Evolutionary conservation across 306 rosid species (phyloP).

Genomic region (Vigna nakashimae): DNA sequence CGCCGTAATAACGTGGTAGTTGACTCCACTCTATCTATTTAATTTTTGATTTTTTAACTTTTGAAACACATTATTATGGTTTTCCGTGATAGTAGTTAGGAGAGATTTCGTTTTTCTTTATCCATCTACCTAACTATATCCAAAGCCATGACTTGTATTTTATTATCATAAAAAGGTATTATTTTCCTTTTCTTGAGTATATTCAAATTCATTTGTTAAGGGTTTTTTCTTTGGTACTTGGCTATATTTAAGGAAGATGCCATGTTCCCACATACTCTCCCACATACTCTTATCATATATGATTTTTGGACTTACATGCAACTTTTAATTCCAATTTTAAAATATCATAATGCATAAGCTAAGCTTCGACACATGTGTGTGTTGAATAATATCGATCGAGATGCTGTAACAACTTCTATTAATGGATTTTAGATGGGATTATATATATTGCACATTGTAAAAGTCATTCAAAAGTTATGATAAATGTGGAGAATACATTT

Average conservation of each 20-base stretch:
- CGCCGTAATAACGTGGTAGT: conserved; percentile 29
- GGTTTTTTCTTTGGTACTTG: not conserved
- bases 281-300: not conserved
- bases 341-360: too few relatives aligned
- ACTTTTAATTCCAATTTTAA: not conserved
- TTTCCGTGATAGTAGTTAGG: conserved; percentile 25
- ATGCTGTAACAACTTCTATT: conserved; percentile 8
- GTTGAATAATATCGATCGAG: not conserved
- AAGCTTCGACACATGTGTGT: too few relatives aligned
- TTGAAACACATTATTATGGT: not conserved
- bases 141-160: not conserved
- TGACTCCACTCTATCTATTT: not conserved
- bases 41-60: not conserved
- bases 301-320: not conserved
- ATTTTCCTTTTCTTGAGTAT: not conserved
- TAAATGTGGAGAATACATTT: too few relatives aligned
- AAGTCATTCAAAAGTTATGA: too few relatives aligned
- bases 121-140: conserved; percentile 26
- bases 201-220: not conserved
- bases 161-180: too few relatives aligned
- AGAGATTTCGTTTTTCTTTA: conserved; percentile 21
- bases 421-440: too few relatives aligned
- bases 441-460: too few relatives aligned
- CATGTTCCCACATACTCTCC: not conserved
- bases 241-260: not conserved